Base-by-base conservation (phyloP, 257 asterid species). In the Verbascum thapsus region DNA sequence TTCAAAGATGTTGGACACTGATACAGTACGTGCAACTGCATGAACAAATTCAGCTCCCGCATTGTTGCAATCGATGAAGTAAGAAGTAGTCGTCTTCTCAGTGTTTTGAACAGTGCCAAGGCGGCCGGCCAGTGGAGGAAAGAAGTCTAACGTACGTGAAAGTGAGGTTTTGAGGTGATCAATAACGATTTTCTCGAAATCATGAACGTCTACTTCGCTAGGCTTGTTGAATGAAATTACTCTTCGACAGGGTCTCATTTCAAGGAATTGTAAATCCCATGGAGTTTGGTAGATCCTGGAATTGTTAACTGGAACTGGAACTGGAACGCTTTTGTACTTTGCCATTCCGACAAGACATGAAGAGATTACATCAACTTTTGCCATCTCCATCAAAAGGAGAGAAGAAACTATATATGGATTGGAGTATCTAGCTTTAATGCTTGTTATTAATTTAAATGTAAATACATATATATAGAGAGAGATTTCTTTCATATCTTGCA, bases 101-200 rank as follows among this genome's bases (percentile, higher is more conserved):
- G 35, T 51, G 61, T 38, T 37, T 0, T 12, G 4, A 5, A 50
- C 12, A 32, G 49, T 12, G 47, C 38, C 50, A 1, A 74, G 48
- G 9, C 84, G 84, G 71, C 83, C 80, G n/a, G 80, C 66, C 39
- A 74, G 74, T 0, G 83, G 83, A 0, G 75, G 83, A 10, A 78
- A 78, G 68, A 57, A 78, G 68, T 54, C 49, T 0, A 74, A 74
- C 0, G 80, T 32, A 3, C 53, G 70, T 4, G 76, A 50, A 60
- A 78, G 66, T 8, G 81, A 59, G 57, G 6, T 26, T 20, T 69
- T 75, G 44, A 78, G 80, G 66, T 68, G 74, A 11, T 60, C 1
- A 22, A 77, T 70, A n/a, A 63, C 0, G 59, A 3, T 48, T 38
- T 53, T 50, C 7, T 66, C 19, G 13, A 53, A 47, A 8, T 61